phyloP scores from a whole-genome alignment of 2,329 filamentous ascomycete species.

The Trichoderma harzianum region DNA sequence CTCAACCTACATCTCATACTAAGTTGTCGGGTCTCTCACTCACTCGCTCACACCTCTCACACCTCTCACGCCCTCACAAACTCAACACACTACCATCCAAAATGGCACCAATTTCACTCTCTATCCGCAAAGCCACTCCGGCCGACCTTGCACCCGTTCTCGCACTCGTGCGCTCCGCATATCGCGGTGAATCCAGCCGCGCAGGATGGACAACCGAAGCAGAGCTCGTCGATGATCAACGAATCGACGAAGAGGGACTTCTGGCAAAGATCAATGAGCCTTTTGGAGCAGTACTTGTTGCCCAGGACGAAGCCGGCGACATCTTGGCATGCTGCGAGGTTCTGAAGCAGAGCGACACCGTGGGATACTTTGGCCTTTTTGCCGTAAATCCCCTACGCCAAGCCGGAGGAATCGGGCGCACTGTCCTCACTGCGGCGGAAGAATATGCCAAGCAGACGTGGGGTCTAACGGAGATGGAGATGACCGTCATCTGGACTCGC shows the following conservation, averaged over 20 bases:
- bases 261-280: slow-evolving; percentile 40
- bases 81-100: neutral
- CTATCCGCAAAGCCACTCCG: slow-evolving; percentile 35
- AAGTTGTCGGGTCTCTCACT: neutral
- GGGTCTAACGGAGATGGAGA: slow-evolving; percentile 34
- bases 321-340: slow-evolving; percentile 47
- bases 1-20: neutral
- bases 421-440: slow-evolving; percentile 42
- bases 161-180: slow-evolving; percentile 42
- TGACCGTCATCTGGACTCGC: slow-evolving; percentile 43
- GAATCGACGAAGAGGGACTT: slow-evolving; percentile 39
- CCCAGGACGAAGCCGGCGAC: slow-evolving; percentile 26
- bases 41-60: neutral
- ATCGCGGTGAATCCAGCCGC: slow-evolving; percentile 40
- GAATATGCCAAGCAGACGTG: slow-evolving; percentile 29
- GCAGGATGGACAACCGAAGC: slow-evolving; percentile 48
- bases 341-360: slow-evolving; percentile 24
- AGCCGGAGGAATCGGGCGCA: slow-evolving; percentile 42
- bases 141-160: slow-evolving; percentile 34
- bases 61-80: neutral
- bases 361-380: slow-evolving; percentile 38
- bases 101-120: slow-evolving; percentile 26
- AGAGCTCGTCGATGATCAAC: slow-evolving; percentile 41
- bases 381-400: slow-evolving; percentile 44
- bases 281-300: slow-evolving; percentile 37